Evolutionary conservation across 768 basidiomycete species (phyloP), one percentile per base, ranked within the genome.

Genomic region (Glaciozyma antarctica): DNA sequence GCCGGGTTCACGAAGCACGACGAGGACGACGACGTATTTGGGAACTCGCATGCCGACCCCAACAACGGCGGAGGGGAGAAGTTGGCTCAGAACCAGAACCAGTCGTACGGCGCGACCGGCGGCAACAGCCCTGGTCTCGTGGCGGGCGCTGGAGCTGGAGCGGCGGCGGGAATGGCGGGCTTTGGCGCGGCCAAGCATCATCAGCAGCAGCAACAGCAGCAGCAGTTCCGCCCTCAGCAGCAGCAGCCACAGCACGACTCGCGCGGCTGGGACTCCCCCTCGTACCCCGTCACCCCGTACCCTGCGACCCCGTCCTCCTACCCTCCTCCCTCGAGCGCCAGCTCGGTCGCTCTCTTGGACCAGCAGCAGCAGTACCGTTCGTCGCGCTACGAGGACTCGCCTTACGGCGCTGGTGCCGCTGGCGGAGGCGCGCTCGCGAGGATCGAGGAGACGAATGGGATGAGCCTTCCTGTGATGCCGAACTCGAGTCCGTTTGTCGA

Each of bases 401-500:
- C 38, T 12, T 41, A 41, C 38, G 38, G 38, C 38, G 38, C 38
- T 41, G 38, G 38, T 12, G 38, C 38, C 2, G 38, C 38, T 5
- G 38, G 38, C 13, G 38, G 38, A 41, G 38, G 38, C 8, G 38
- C 38, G 38, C 55, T 60, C 16, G 45, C 61, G 16, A 41, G 45
- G 5, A 52, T 30, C n/a, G 19, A 30, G 43, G 48, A 16, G 38
- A 41, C 38, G 38, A 41, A 41, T 15, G 38, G 34, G 26, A 26
- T 30, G 44, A 51, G 44, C n/a, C 1, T 58, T 43, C 9, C 51
- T n/a, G 10, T 43, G 32, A 2, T 41, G 38, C 38, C 38, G 49
- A 48, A 7, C 22, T 12, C 10, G 24, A 41, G 69, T 48, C 73
- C 71, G 12, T 74, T 74, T 58, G 69, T 52, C 32, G 73, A 74